Base-by-base conservation (phyloP, 306 rosid genomes). In the Cucumis melo region DNA sequence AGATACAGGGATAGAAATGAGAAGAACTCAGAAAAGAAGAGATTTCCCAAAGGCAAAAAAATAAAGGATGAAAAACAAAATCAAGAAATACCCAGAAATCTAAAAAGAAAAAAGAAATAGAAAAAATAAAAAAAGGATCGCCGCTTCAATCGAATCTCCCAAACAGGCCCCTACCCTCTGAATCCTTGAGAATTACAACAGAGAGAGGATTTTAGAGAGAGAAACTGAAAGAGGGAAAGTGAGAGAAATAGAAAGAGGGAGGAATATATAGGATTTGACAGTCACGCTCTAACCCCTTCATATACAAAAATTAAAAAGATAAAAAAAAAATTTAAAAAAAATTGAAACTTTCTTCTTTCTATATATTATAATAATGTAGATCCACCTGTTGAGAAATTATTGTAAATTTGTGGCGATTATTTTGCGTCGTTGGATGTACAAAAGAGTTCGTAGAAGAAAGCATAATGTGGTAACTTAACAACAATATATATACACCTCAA, bases 211-310 rank as follows among this genome's bases (percentile, higher is more conserved):
- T 53, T 55, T 58, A 79, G 78, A 78, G 77, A 72, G 84, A 68
- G 83, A 76, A 83, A 76, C 59, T 29, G 23, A 63, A 78, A 70
- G 71, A 66, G 84, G 74, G 81, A 14, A 59, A 59, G 36, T 59
- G 41, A 29, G 67, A 29, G 67, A 29, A 12, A 5, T 15, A 76
- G 83, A 84, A 78, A 65, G 60, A 81, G 84, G 83, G 85, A 88
- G 92, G 91, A 89, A 83, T 88, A 87, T 90, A 92, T 81, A 90
- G 76, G 97, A 94, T 91, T 94, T 91, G 94, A 91, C 92, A 90
- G 92, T 91, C 97, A 84, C 88, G 84, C 96, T 86, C 81, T 88
- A 87, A 83, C 89, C 85, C 51, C 51, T 46, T 46, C 16, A 46
- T 10, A 46, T 27, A 27, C 29, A 27, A 27, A 27, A 27, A 27